Evolutionary conservation across 768 basidiomycete genomes (phyloP).

Genomic region (Suillus ampliporus): DNA sequence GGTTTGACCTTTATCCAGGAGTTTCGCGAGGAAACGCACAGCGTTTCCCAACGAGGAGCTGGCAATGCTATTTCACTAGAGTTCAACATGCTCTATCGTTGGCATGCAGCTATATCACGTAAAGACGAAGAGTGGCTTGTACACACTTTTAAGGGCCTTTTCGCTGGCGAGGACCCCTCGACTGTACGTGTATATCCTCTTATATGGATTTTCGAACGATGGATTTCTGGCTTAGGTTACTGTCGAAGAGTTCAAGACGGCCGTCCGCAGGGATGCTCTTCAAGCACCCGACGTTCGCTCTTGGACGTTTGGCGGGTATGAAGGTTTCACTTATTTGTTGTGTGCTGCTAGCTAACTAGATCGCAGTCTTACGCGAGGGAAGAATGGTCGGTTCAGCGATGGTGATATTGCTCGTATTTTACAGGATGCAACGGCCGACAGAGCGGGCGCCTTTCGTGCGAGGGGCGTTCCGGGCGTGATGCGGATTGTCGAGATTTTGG

Average conservation of each 20-base stretch:
- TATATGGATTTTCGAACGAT: neutral
- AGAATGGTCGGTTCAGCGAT: slow-evolving; percentile 64
- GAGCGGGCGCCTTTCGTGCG: slow-evolving; percentile 69
- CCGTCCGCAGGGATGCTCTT: slow-evolving; percentile 18
- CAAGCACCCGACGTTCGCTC: slow-evolving; percentile 36
- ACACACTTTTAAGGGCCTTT: slow-evolving; percentile 48
- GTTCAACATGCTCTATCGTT: slow-evolving; percentile 65
- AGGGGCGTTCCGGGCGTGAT: slow-evolving; percentile 71
- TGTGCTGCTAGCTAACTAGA: slow-evolving; percentile 2
- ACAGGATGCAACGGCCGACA: slow-evolving; percentile 61
- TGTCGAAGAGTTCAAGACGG: slow-evolving; percentile 23
- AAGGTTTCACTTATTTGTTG: neutral
- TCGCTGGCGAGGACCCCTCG: slow-evolving; percentile 46
- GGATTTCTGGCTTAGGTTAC: slow-evolving; percentile 20
- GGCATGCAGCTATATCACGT: slow-evolving; percentile 68
- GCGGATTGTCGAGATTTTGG: slow-evolving; percentile 70
- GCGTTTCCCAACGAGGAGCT: slow-evolving; percentile 63
- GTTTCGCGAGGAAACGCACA: slow-evolving; percentile 56
- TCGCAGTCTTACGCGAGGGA: slow-evolving; percentile 52
- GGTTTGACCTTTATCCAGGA: slow-evolving; percentile 39
- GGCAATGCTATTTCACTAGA: slow-evolving; percentile 82
- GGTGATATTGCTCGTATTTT: slow-evolving; percentile 65
- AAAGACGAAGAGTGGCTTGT: slow-evolving; percentile 63
- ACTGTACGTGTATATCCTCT: slow-evolving; percentile 36
- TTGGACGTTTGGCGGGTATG: slow-evolving; percentile 62